Conservation (phyloP, 1,284 basidiomycete genomes). For the Trichosporon ovoides region DNA sequence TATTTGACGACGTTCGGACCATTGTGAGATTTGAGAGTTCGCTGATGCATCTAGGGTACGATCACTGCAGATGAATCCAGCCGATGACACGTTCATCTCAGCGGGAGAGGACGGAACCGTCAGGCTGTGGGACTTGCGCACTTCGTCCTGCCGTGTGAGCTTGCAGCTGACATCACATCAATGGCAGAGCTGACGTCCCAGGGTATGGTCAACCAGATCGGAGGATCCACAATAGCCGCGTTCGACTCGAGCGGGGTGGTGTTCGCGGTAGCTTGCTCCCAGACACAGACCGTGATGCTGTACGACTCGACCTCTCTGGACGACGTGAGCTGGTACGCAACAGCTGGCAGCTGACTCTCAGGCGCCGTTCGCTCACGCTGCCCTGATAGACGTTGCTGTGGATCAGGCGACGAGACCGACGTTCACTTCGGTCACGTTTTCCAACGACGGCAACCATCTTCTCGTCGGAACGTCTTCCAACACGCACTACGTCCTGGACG, state of each 20-base stretch:
- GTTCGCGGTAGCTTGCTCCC: conserved; percentile 87
- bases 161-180: not conserved
- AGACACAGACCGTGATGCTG: conserved; percentile 69
- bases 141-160: conserved; percentile 61
- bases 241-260: conserved; percentile 86
- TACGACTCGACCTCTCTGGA: conserved; percentile 88
- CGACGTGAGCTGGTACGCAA: conserved; percentile 51
- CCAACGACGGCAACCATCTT: conserved; percentile 80
- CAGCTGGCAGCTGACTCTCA: conserved; percentile 16
- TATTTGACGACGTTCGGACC: not conserved
- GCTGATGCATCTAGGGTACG: conserved; percentile 57
- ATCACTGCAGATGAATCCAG: conserved; percentile 84
- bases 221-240: conserved; percentile 70
- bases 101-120: conserved; percentile 90
- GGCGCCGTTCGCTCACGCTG: conserved; percentile 73
- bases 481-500: conserved; percentile 87
- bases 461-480: conserved; percentile 88
- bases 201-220: conserved; percentile 53
- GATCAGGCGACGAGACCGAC: conserved; percentile 69
- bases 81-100: conserved; percentile 93
- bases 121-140: conserved; percentile 90
- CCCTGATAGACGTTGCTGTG: conserved; percentile 73
- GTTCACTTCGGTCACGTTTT: conserved; percentile 88
- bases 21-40: not conserved
- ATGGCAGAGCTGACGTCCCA: conserved; percentile 21